Percentiles rank a stretch among this genome's conserved stretches.
These are phyloP conservation scores for Letharia columbiana DNA, from an alignment of 495 filamentous ascomycete genomes.

Conservation along the genomic window DNA sequence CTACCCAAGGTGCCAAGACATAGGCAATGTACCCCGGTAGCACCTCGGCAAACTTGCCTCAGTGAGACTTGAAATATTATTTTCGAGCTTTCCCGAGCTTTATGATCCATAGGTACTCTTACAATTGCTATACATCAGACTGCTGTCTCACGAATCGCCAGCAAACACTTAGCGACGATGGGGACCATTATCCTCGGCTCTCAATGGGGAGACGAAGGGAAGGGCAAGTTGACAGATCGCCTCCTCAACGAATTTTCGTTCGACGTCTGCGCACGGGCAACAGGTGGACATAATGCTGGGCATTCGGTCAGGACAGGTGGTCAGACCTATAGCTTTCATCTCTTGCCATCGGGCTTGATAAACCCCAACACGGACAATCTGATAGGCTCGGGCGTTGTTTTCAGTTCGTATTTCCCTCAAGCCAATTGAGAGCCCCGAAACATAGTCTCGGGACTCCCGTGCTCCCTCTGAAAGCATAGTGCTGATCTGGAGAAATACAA, in stretches of 20 bases:
- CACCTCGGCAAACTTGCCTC: too few species aligned
- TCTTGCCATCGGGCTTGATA: constrained; percentile 55
- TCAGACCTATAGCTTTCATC: constrained; percentile 59
- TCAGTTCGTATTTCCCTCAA: constrained; percentile 40
- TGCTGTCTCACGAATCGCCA: neutral
- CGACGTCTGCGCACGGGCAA: constrained; percentile 51
- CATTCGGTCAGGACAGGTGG: constrained; percentile 53
- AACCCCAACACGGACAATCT: constrained; percentile 69
- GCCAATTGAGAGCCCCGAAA: constrained; percentile 37
- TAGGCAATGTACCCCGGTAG: too few species aligned
- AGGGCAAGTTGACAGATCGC: constrained; percentile 62
- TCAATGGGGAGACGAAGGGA: constrained; percentile 66
- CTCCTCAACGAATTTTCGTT: constrained; percentile 41
- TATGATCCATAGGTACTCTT: too few species aligned
- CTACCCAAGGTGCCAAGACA: too few species aligned
- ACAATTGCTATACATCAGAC: too few species aligned
- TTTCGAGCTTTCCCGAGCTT: too few species aligned
- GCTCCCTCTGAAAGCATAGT: too few species aligned
- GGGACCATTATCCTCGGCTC: constrained; percentile 53
- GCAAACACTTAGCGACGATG: constrained; percentile 28
- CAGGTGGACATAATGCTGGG: constrained; percentile 57
- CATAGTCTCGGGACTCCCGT: too few species aligned
- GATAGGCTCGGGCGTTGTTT: constrained; percentile 74
- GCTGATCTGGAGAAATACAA: neutral
- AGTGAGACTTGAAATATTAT: too few species aligned